Evolutionary conservation across 2,329 filamentous ascomycete genomes (phyloP), one percentile per base, ranked within the genome.

Genomic region (Fusarium oligoseptatum): DNA sequence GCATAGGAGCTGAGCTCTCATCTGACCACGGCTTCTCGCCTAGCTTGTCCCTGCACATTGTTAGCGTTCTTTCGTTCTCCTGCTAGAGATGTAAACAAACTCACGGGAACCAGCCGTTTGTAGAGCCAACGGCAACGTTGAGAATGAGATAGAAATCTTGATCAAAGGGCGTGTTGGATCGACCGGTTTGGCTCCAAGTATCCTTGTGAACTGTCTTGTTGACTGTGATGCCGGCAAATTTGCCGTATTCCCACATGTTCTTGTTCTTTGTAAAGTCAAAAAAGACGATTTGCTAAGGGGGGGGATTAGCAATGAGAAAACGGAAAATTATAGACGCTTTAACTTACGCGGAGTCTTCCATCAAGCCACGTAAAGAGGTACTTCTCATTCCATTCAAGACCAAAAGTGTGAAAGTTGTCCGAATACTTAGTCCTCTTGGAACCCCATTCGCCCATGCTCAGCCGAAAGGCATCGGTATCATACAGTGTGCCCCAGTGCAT

Each of bases 331-430:
- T 43, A 2, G 41, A 8, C 20, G 1, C 1, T 22, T 22, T 45
- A 78, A 67, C 82, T 76, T 68, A 83, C 81, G 67, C 83, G 79
- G 4, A 85, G 80, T 3, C 83, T 81, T 52, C 81, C 83, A 70
- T 89, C 85, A 10, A 88, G 79, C 75, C 86, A 89, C 3, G 85
- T 87, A 78, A 86, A 88, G 8, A 89, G 79, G 77, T 88, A 88
- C 57, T 87, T 84, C 70, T 86, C 82, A 24, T 80, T 82, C 87
- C 87, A 89, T 74, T 88, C 86, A 6, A 89, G 68, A 1, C 87
- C 88, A 64, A 84, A 89, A 1, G 85, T 88, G 75, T 88, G 85
- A 74, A 85, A 88, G 1, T 70, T 73, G 3, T 84, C 76, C 15
- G 82, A 80, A 63, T 83, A 86, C 39, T 83, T 78, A 2, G 73